Evolutionary conservation across 805 yeast species (phyloP).

Genomic region (Wickerhamiella azymoides): DNA sequence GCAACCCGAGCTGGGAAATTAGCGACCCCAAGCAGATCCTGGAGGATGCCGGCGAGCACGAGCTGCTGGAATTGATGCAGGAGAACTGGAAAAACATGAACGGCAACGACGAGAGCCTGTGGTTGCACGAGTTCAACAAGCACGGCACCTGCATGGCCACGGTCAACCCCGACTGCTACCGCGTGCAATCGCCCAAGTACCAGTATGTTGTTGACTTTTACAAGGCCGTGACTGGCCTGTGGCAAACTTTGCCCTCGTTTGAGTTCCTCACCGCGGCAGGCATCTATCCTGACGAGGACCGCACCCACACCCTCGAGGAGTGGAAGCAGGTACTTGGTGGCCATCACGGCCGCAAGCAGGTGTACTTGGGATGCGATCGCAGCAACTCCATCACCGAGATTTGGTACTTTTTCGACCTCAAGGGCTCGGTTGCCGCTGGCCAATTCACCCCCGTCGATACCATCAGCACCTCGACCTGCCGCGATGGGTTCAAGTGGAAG

Average conservation of each 20-base stretch:
- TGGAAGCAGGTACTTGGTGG: slow-evolving; percentile 25
- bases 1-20: slow-evolving; percentile 49
- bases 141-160: slow-evolving; percentile 90
- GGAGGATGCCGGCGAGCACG: slow-evolving; percentile 29
- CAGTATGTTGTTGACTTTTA: slow-evolving; percentile 55
- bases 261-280: slow-evolving; percentile 53
- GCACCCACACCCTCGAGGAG: slow-evolving; percentile 40
- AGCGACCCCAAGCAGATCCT: slow-evolving; percentile 36
- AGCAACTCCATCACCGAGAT: slow-evolving; percentile 41
- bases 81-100: slow-evolving; percentile 59
- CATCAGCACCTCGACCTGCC: slow-evolving; percentile 45
- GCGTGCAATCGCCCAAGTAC: slow-evolving; percentile 18
- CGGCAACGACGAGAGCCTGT: slow-evolving; percentile 52
- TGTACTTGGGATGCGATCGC: slow-evolving; percentile 44
- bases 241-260: slow-evolving; percentile 49
- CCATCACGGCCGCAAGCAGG: slow-evolving; percentile 36
- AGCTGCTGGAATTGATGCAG: slow-evolving; percentile 43
- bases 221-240: slow-evolving; percentile 44
- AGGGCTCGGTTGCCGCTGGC: slow-evolving; percentile 60
- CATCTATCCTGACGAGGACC: slow-evolving; percentile 47
- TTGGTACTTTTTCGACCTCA: slow-evolving; percentile 70
- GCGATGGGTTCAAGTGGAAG: slow-evolving; percentile 54
- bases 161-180: slow-evolving; percentile 57
- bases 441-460: slow-evolving; percentile 48
- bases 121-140: slow-evolving; percentile 89